Conservation (phyloP, 139 green algal species). For the Prasinococcaceae sp. region DNA sequence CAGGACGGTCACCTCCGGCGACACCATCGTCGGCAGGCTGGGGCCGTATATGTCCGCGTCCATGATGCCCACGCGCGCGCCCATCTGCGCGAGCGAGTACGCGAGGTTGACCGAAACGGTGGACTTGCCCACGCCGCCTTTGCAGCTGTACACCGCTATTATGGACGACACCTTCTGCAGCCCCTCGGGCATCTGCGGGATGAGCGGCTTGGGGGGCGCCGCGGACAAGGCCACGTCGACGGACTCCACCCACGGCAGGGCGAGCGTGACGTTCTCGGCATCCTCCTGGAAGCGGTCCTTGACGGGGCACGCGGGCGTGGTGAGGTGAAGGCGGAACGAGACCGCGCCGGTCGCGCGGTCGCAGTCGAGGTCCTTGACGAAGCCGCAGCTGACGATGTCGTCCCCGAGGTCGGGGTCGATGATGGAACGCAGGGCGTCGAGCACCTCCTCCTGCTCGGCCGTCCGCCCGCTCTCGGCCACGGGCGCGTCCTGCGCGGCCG, state of each 20-base stretch:
- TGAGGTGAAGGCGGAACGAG: conserved; percentile 79
- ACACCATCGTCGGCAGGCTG: conserved; percentile 88
- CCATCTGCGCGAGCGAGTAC: conserved; percentile 87
- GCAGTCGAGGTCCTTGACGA: conserved; percentile 74
- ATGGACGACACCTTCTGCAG: conserved; percentile 70
- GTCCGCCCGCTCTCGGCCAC: too few species aligned
- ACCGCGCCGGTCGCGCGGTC: conserved; percentile 15
- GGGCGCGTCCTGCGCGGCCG: too few species aligned
- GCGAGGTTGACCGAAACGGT: conserved; percentile 92
- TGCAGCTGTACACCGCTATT: conserved; percentile 81
- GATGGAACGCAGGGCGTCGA: conserved; percentile 60
- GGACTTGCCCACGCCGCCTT: conserved; percentile 90
- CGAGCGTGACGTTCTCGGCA: neutral
- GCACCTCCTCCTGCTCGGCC: conserved; percentile 44
- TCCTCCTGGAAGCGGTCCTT: conserved; percentile 80
- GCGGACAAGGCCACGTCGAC: conserved; percentile 71
- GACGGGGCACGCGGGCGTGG: conserved; percentile 92
- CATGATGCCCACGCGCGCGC: conserved; percentile 85
- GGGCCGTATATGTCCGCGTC: conserved; percentile 96
- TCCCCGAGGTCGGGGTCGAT: conserved; percentile 95
- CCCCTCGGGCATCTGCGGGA: conserved; percentile 37
- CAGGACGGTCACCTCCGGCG: conserved; percentile 37
- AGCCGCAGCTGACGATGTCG: conserved; percentile 92
- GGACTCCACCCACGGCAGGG: conserved; percentile 44
- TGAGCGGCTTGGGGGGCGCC: conserved; percentile 47